Percentiles rank a stretch among this genome's conserved stretches.
Conservation (phyloP, 2,329 filamentous ascomycete species). For the Fusarium aywerte region DNA sequence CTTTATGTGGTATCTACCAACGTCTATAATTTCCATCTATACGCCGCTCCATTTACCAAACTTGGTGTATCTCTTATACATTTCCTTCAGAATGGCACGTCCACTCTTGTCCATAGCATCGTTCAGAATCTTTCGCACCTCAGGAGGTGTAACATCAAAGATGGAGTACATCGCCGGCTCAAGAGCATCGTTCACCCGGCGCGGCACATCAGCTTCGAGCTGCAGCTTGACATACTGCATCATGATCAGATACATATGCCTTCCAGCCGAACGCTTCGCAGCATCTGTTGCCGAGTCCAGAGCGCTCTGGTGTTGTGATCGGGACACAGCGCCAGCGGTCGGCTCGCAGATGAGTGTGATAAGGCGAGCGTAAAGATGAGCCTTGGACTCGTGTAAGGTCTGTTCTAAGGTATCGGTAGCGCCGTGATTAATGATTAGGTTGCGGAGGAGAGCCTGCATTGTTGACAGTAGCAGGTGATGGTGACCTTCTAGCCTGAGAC, state of each 20-base stretch:
- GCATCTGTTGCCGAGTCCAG: slow-evolving; percentile 70
- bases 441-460: slow-evolving; percentile 66
- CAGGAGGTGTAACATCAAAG: slow-evolving; percentile 66
- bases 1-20: slow-evolving; percentile 36
- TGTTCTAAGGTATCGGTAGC: slow-evolving; percentile 31
- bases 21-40: slow-evolving; percentile 46
- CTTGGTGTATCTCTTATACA: slow-evolving; percentile 69
- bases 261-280: slow-evolving; percentile 69
- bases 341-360: slow-evolving; percentile 70
- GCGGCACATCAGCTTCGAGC: slow-evolving; percentile 64
- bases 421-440: slow-evolving; percentile 57
- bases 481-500: slow-evolving; percentile 70
- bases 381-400: slow-evolving; percentile 56
- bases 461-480: slow-evolving; percentile 67
- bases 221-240: slow-evolving; percentile 70
- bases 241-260: slow-evolving; percentile 70
- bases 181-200: slow-evolving; percentile 64
- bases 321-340: slow-evolving; percentile 65
- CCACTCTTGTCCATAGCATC: slow-evolving; percentile 70
- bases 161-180: slow-evolving; percentile 68
- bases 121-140: slow-evolving; percentile 66
- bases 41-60: slow-evolving; percentile 74
- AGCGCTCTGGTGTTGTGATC: slow-evolving; percentile 55
- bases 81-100: slow-evolving; percentile 66
- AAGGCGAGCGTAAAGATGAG: slow-evolving; percentile 64